These are phyloP conservation scores for Oryza longistaminata DNA, from an alignment of 176 grass and related monocot species.

Conservation along the genomic window DNA sequence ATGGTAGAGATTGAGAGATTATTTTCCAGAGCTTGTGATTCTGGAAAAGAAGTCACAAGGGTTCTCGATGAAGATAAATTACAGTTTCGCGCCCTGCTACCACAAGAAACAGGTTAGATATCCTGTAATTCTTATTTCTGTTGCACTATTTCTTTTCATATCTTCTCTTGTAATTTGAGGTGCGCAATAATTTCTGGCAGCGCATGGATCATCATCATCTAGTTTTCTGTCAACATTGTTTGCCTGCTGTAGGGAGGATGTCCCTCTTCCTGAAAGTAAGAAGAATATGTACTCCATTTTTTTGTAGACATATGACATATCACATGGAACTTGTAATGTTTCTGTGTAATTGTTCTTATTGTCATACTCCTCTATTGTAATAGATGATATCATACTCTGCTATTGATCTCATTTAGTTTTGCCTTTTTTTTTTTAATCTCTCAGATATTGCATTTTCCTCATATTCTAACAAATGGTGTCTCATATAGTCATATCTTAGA, in stretches of 20 bases:
- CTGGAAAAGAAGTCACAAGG: constrained; percentile 56
- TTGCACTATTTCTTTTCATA: constrained; percentile 6
- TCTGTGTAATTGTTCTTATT: neutral
- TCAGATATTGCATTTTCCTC: neutral
- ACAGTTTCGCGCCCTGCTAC: constrained; percentile 55
- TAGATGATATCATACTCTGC: neutral
- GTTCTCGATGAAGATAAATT: constrained; percentile 72
- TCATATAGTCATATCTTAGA: neutral
- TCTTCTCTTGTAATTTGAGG: neutral
- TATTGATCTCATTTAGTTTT: neutral
- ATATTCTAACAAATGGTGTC: neutral
- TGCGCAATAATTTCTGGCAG: constrained; percentile 36
- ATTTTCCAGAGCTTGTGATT: constrained; percentile 60
- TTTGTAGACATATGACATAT: neutral
- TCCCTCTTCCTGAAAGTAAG: constrained; percentile 53
- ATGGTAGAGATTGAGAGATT: constrained; percentile 66
- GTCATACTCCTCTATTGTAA: neutral
- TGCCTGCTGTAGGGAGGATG: constrained; percentile 56
- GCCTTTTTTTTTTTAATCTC: neutral
- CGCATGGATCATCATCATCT: constrained; percentile 42
- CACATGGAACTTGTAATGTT: neutral
- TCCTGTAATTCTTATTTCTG: constrained; percentile 4
- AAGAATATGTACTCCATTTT: neutral
- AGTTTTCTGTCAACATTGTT: constrained; percentile 48
- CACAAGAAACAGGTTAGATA: constrained; percentile 61